Base-by-base conservation (phyloP, 371 early-diverging fungal species). In the Apophysomyces sp. region DNA sequence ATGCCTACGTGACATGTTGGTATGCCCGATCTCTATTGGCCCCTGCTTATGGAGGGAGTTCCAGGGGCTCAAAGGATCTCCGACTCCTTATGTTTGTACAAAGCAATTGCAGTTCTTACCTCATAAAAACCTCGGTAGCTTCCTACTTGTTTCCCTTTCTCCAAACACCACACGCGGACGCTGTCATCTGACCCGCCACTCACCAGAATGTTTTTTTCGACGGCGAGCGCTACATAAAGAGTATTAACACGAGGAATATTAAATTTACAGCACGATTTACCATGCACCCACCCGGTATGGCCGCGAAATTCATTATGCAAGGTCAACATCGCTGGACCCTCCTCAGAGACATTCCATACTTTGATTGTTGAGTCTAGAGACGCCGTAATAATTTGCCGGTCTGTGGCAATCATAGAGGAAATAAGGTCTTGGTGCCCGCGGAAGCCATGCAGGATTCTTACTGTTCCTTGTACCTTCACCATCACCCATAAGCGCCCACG, bases 341-440 rank as follows among this genome's bases (percentile, higher is more conserved):
- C 32, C 7, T 55, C 37, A 4, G 12, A 32, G 9, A 55, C 16
- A 55, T 32, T 26, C 55, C 55, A 55, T 7, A 55, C 24, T 24
- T 55, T 55, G 37, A 55, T 55, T 4, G 55, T 55, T 2, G 55
- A 55, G 36, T 55, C 55, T n/a, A 55, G 55, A 4, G 55, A 55
- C 3, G 55, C 55, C 7, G 36, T 31, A 32, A 55, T 36, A n/a
- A 31, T 6, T 4, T 16, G 31, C 15, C 36, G 12, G 3, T 55
- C 55, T 12, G 55, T 55, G 4, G 55, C 55, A 29, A 55, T 32
- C 34, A 55, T 55, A 5, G 34, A 55, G 2, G 55, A 55, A 34
- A 55, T 32, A 6, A 55, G 31, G 34, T 55, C 36, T 18, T 32
- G 55, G 28, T 55, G 55, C 4, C 55, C 55, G 5, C 21, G 34